A percentile compares a stretch with the other conserved stretches of the same genome.
These are phyloP conservation scores for Pseudogymnoascus sp. DNA, from an alignment of 2,329 filamentous ascomycete genomes.

Conservation along the genomic window DNA sequence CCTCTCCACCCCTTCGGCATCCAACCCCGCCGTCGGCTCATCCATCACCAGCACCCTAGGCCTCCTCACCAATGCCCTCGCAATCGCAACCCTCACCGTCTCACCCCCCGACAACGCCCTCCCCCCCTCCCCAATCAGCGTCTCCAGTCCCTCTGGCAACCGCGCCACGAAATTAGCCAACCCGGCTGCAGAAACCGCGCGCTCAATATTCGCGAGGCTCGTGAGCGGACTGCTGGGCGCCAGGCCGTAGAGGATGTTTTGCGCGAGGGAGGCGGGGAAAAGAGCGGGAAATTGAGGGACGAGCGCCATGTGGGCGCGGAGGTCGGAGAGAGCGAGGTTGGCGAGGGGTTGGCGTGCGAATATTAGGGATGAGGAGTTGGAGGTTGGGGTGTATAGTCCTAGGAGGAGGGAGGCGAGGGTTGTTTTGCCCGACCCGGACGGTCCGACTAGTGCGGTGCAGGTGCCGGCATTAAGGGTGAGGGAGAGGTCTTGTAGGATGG, in stretches of 20 bases:
- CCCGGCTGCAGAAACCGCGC: constrained; percentile 49
- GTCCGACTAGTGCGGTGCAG: constrained; percentile 71
- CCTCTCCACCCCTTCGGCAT: constrained; percentile 88
- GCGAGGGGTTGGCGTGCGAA: constrained; percentile 32
- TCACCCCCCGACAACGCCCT: constrained; percentile 71
- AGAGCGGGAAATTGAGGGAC: constrained; percentile 20
- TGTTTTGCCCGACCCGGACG: constrained; percentile 82
- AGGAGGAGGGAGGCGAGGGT: constrained; percentile 71
- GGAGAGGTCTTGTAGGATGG: constrained; percentile 54
- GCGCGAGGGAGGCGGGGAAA: constrained; percentile 36
- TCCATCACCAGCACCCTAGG: constrained; percentile 86
- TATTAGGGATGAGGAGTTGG: constrained; percentile 30
- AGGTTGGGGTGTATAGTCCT: constrained; percentile 51
- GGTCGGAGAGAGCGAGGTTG: constrained; percentile 25
- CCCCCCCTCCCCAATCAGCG: constrained; percentile 64
- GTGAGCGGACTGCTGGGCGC: constrained; percentile 54
- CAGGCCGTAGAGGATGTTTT: constrained; percentile 41
- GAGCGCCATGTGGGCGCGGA: constrained; percentile 18
- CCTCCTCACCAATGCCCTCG: constrained; percentile 53
- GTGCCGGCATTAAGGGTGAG: constrained; percentile 55
- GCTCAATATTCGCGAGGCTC: constrained; percentile 18
- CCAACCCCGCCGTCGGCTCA: constrained; percentile 89
- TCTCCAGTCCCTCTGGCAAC: constrained; percentile 61
- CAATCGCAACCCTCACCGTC: constrained; percentile 67
- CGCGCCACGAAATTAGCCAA: constrained; percentile 50